Evolutionary conservation across 768 basidiomycete species (phyloP), one percentile per base, ranked within the genome.

Genomic region (Phylloporus arenicola): DNA sequence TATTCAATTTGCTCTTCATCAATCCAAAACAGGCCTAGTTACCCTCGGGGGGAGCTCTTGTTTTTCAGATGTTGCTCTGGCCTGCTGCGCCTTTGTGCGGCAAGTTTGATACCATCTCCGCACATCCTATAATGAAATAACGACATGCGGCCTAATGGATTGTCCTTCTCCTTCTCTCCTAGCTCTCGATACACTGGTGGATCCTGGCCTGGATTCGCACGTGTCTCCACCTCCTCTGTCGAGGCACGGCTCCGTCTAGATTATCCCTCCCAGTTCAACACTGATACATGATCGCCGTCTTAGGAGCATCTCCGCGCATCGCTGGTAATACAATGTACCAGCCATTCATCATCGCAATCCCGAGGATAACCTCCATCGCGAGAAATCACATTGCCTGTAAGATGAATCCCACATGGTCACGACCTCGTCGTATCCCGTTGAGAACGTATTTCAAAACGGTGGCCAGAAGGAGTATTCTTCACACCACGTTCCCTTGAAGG

Each of bases 401-500:
- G 51, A 62, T 59, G 57, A 62, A 56, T 27, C 12, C 45, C 61
- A 64, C 59, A 63, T 62, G 62, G 19, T 7, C 6, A 2, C n/a
- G 31, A 33, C 4, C 13, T 16, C 34, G n/a, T 38, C 38, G 38
- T 14, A 39, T 39, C 19, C 38, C 38, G 38, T 13, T 39, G 38
- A 39, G 24, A 22, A 13, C 24, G 27, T 44, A 62, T 62, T 64
- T 62, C 38, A 48, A 64, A 64, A 55, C 51, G 56, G 52, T n/a
- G 16, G 17, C 34, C 9, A 9, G 34, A 35, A 17, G 27, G 51
- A 56, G 43, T 51, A 46, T 48, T 55, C 58, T 65, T 58, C 60
- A 65, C 58, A 55, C 54, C 66, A 65, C 64, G 64, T 65, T 68
- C 57, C 59, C 61, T 54, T 45, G 45, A 65, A 65, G 65, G 61